Evolutionary conservation across 257 asterid genomes (phyloP).

Genomic region (Solanum medicagineum): DNA sequence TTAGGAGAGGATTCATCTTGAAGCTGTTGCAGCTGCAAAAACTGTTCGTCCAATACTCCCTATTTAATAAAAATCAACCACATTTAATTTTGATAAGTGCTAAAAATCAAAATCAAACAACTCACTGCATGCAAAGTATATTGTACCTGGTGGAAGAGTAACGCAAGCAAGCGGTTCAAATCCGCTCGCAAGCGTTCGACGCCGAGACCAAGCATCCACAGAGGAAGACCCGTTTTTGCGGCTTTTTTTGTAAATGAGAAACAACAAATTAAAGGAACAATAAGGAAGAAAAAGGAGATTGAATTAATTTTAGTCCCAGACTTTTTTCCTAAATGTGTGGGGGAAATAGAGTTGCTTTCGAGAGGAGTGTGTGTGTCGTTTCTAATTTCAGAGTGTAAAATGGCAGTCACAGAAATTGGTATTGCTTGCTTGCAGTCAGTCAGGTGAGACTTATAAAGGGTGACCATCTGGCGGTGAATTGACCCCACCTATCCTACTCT

Average conservation of each 20-base stretch:
- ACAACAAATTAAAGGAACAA: neutral
- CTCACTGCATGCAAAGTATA: neutral
- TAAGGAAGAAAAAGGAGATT: neutral
- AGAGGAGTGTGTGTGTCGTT: neutral
- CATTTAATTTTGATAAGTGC: too few species aligned
- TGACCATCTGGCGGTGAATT: neutral
- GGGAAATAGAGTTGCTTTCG: neutral
- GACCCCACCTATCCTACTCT: neutral
- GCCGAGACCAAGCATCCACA: conserved; percentile 83
- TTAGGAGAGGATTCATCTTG: conserved; percentile 87
- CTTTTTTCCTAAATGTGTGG: neutral
- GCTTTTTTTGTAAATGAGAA: neutral
- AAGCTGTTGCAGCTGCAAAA: conserved; percentile 72
- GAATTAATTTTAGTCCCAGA: neutral
- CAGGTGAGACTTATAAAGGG: neutral
- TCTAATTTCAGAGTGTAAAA: neutral
- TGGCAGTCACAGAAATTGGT: neutral
- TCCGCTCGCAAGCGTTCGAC: conserved; percentile 68
- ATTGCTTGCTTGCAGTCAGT: neutral
- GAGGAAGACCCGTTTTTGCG: conserved; percentile 93
- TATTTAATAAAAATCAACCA: neutral
- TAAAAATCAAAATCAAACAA: neutral
- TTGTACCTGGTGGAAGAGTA: conserved; percentile 74
- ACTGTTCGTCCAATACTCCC: conserved; percentile 95
- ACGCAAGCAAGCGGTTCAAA: conserved; percentile 74